Evolutionary conservation across 2,329 filamentous ascomycete genomes (phyloP).

Genomic region (Trichophyton schoenleinii): DNA sequence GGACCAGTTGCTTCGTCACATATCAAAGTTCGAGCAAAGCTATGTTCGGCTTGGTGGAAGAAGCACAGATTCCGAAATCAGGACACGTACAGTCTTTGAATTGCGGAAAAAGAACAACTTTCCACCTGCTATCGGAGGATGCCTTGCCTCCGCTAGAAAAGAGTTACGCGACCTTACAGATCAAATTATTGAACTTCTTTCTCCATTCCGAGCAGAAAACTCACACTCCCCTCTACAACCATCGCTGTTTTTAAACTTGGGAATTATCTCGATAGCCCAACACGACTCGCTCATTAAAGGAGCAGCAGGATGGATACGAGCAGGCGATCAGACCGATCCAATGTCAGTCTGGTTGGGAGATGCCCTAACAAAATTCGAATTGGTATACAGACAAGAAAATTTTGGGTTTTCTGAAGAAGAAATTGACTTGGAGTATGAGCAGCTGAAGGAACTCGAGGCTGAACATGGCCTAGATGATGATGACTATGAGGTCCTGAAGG

Average conservation of each 20-base stretch:
- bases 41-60: slow-evolving; percentile 59
- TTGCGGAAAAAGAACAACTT: slow-evolving; percentile 34
- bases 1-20: slow-evolving; percentile 61
- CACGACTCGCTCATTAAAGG: slow-evolving; percentile 46
- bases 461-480: slow-evolving; percentile 43
- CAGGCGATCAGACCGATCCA: slow-evolving; percentile 20
- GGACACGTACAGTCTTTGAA: slow-evolving; percentile 53
- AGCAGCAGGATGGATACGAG: slow-evolving; percentile 33
- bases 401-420: slow-evolving; percentile 47
- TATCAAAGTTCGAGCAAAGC: slow-evolving; percentile 48
- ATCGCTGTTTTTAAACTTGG: slow-evolving; percentile 41
- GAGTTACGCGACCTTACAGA: slow-evolving; percentile 34
- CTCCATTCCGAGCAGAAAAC: slow-evolving; percentile 28
- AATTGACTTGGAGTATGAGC: slow-evolving; percentile 48
- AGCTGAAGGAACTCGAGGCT: slow-evolving; percentile 48
- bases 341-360: slow-evolving; percentile 48
- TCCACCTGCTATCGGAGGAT: slow-evolving; percentile 29
- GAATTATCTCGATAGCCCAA: slow-evolving; percentile 52
- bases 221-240: slow-evolving; percentile 40
- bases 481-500: slow-evolving; percentile 41
- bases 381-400: slow-evolving; percentile 35
- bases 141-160: slow-evolving; percentile 27
- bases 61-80: slow-evolving; percentile 53
- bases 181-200: slow-evolving; percentile 31
- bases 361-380: slow-evolving; percentile 35